A percentile compares a stretch with the other conserved stretches of the same genome.
Conservation (phyloP, 1,284 basidiomycete species). For the Neonothopanus nambi region DNA sequence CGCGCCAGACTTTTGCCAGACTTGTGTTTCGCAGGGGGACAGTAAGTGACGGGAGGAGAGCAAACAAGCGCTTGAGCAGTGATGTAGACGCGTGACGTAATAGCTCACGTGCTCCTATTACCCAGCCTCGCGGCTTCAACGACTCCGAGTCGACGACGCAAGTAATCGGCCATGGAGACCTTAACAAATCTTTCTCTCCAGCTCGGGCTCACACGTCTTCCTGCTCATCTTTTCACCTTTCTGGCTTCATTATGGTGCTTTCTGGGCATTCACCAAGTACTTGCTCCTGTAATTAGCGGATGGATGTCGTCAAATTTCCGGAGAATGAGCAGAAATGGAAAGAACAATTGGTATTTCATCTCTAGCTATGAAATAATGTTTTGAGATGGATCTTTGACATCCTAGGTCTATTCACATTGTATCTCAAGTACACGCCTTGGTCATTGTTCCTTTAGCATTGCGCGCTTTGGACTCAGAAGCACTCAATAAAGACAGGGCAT, state of each 20-base stretch:
- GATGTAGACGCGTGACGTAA: no score
- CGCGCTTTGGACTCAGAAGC: slow-evolving; percentile 36
- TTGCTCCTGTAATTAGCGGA: slow-evolving; percentile 7
- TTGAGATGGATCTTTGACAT: not conserved
- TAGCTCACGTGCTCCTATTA: no score
- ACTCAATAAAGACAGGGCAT: slow-evolving; percentile 45
- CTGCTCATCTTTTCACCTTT: slow-evolving; percentile 6
- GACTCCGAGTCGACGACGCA: no score
- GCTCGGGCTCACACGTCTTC: slow-evolving; percentile 9
- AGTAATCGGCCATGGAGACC: no score
- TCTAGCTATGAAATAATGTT: not conserved
- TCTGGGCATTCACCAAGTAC: slow-evolving; percentile 9
- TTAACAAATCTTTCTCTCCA: slow-evolving; percentile 3
- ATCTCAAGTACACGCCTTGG: slow-evolving; percentile 46
- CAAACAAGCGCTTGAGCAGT: no score
- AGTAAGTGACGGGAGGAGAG: no score
- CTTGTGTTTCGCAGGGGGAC: no score
- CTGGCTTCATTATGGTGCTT: slow-evolving; percentile 10
- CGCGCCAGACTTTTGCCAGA: no score
- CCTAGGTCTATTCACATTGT: slow-evolving; percentile 32
- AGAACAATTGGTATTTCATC: slow-evolving; percentile 10
- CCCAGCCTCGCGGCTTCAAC: no score
- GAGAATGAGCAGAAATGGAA: slow-evolving; percentile 5
- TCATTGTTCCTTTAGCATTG: slow-evolving; percentile 43
- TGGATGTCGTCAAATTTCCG: not conserved